Percentiles rank a stretch among this genome's conserved stretches.
Conservation (phyloP, 2,329 filamentous ascomycete species). For the Ambrosiella xylebori region DNA sequence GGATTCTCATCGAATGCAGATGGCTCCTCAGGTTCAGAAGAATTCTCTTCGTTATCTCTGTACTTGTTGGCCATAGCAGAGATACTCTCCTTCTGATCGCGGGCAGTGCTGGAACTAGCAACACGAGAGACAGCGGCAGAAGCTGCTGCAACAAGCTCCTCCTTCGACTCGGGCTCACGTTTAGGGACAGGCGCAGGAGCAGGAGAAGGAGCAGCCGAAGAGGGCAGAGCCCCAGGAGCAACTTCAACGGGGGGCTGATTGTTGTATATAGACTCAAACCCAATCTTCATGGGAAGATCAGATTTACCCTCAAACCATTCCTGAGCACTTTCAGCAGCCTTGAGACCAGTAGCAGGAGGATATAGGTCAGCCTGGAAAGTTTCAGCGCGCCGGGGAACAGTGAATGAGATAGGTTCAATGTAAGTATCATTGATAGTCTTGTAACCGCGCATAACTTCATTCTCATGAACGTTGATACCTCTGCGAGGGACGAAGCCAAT, state of each 20-base stretch:
- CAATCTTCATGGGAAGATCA: slow-evolving; percentile 75
- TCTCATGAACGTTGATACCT: slow-evolving; percentile 89
- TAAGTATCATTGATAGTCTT: slow-evolving; percentile 93
- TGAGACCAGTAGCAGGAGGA: slow-evolving; percentile 64
- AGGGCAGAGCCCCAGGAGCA: slow-evolving; percentile 23
- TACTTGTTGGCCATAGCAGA: slow-evolving; percentile 72
- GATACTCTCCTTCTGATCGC: slow-evolving; percentile 76
- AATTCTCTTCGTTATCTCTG: slow-evolving; percentile 49
- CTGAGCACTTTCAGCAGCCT: slow-evolving; percentile 58
- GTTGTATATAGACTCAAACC: slow-evolving; percentile 81
- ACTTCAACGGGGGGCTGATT: slow-evolving; percentile 67
- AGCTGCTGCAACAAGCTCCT: slow-evolving; percentile 22
- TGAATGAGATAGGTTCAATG: slow-evolving; percentile 95
- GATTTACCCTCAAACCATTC: slow-evolving; percentile 85
- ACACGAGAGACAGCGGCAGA: slow-evolving; percentile 20
- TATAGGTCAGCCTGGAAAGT: slow-evolving; percentile 96
- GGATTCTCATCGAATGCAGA: slow-evolving; percentile 83
- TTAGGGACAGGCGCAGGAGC: slow-evolving; percentile 25
- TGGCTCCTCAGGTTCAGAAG: slow-evolving; percentile 41
- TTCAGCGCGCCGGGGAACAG: slow-evolving; percentile 81
- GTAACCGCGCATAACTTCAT: slow-evolving; percentile 87
- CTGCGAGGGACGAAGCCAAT: slow-evolving; percentile 89
- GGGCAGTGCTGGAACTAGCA: slow-evolving; percentile 45
- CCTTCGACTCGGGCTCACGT: slow-evolving; percentile 13
- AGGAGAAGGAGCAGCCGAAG: slow-evolving; percentile 5